Evolutionary conservation across 176 grass and related monocot genomes (phyloP).

Genomic region (Puccinellia tenuiflora): DNA sequence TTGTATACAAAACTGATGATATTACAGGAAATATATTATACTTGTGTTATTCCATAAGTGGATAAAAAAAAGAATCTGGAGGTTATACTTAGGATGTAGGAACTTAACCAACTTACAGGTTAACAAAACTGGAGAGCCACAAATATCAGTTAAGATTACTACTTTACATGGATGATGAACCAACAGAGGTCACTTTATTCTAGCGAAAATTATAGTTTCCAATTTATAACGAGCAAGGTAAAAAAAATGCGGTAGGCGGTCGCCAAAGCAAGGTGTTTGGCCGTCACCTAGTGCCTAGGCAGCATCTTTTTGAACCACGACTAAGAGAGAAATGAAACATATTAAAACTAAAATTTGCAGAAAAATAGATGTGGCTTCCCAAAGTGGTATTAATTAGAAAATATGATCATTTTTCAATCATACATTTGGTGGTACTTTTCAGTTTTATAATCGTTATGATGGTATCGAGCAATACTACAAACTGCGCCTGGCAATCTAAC

Average conservation of each 20-base stretch:
- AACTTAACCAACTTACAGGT: neutral
- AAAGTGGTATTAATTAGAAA: neutral
- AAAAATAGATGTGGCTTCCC: neutral
- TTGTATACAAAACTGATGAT: neutral
- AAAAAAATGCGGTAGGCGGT: neutral
- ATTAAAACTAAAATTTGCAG: neutral
- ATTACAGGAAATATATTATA: neutral
- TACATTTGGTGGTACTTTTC: neutral
- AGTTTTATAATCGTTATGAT: neutral
- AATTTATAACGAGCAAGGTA: neutral
- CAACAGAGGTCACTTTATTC: neutral
- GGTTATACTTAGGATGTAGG: neutral
- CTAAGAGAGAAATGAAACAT: neutral
- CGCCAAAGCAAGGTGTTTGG: neutral
- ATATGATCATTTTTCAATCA: neutral
- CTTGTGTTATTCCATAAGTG: neutral
- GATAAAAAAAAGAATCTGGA: neutral
- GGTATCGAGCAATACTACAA: neutral
- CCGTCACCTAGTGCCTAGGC: neutral
- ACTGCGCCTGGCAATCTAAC: neutral
- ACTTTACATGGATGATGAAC: neutral
- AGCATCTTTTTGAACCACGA: neutral
- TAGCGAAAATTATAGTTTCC: neutral
- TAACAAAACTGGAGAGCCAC: neutral
- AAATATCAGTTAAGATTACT: neutral